phyloP scores from a whole-genome alignment of 2,329 filamentous ascomycete genomes.

The Sporothrix variecibatus region DNA sequence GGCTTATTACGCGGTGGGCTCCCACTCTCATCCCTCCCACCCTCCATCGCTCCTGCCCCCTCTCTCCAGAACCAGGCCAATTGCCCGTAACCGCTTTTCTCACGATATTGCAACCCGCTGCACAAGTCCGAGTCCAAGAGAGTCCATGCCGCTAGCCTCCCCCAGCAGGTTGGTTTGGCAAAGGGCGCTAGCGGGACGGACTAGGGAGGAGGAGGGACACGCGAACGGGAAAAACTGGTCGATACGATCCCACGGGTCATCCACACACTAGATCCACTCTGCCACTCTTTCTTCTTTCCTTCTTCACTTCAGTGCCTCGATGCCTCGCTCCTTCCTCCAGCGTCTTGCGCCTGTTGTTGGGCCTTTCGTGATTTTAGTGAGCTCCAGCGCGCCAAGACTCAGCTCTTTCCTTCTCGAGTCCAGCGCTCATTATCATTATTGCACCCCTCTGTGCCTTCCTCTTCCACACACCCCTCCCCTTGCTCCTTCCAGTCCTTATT shows the following conservation, averaged over 20 bases:
- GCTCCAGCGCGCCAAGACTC: background rate
- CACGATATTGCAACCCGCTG: background rate
- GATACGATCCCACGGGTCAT: background rate
- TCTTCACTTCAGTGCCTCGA: background rate
- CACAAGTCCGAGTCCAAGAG: background rate
- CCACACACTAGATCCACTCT: background rate
- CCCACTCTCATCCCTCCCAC: background rate
- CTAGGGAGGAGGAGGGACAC: conserved; percentile 4
- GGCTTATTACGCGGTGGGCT: background rate
- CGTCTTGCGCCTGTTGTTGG: background rate
- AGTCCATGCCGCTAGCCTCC: conserved; percentile 17
- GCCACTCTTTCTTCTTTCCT: background rate
- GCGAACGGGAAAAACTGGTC: conserved; percentile 7
- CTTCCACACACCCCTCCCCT: background rate
- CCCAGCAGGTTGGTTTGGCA: conserved; percentile 20
- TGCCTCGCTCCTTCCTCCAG: background rate
- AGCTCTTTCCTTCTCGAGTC: background rate
- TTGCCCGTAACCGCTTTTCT: background rate
- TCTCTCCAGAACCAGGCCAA: background rate
- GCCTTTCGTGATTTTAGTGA: background rate
- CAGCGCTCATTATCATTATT: background rate
- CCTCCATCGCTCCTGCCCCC: background rate
- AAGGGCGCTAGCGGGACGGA: conserved; percentile 8
- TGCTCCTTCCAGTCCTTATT: conserved; percentile 1
- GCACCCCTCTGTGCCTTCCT: background rate